Conservation (phyloP, 257 asterid genomes). For the Solanum medicagineum region DNA sequence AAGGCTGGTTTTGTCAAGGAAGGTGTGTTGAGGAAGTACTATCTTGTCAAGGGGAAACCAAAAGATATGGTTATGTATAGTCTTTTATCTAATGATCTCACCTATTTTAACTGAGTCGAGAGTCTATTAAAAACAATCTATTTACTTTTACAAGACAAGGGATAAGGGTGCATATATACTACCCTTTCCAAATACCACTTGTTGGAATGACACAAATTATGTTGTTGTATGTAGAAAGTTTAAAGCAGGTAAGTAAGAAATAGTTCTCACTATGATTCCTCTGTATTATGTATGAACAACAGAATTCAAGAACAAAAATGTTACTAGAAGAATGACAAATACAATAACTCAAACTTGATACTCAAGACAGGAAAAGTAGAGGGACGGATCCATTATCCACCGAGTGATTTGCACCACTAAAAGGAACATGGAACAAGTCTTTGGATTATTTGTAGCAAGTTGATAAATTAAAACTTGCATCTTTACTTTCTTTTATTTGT, state of each 20-base stretch:
- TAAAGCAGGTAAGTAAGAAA: too few relatives aligned
- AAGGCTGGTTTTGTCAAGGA: constrained; percentile 61
- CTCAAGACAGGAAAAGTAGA: too few relatives aligned
- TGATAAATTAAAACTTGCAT: not conserved
- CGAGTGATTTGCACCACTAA: not conserved
- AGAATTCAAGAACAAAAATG: too few relatives aligned
- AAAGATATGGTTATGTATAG: constrained; percentile 52
- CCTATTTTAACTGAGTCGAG: not conserved
- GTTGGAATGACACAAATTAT: too few relatives aligned
- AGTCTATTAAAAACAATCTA: too few relatives aligned
- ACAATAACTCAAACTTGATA: too few relatives aligned
- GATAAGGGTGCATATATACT: not conserved
- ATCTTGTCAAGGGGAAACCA: constrained; percentile 43
- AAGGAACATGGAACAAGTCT: not conserved
- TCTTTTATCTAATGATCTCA: constrained; percentile 39
- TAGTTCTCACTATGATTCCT: too few relatives aligned
- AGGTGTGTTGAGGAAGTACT: constrained; percentile 64
- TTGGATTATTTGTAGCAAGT: not conserved
- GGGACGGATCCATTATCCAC: too few relatives aligned
- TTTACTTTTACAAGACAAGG: not conserved
- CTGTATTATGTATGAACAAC: too few relatives aligned
- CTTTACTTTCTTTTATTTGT: not conserved
- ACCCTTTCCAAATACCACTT: not conserved
- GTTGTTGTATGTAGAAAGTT: too few relatives aligned
- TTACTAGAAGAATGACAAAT: too few relatives aligned